Conservation (phyloP, 495 filamentous ascomycete genomes). For the Penicillium bialowiezense region DNA sequence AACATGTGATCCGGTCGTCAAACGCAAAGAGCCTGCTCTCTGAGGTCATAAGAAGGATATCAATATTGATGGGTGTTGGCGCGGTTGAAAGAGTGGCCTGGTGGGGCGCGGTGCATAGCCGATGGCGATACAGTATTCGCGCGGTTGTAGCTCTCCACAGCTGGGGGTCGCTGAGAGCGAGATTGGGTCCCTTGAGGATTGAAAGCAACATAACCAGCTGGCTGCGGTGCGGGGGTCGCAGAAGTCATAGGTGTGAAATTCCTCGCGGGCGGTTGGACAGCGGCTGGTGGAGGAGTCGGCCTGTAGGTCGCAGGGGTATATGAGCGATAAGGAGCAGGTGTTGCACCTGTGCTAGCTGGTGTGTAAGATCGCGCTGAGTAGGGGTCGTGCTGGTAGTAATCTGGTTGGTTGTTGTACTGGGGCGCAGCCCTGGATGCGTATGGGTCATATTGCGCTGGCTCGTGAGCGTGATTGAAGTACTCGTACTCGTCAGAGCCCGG, state of each 20-base stretch:
- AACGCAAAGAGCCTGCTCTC: constrained; percentile 22
- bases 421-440: background rate
- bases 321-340: constrained; percentile 12
- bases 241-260: constrained; percentile 15
- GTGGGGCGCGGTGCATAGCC: constrained; percentile 22
- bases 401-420: constrained; percentile 2
- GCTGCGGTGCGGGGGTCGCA: constrained; percentile 3
- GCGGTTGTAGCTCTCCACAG: constrained; percentile 16
- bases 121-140: constrained; percentile 24
- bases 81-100: constrained; percentile 23
- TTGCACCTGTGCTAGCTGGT: constrained; percentile 13
- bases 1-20: constrained; percentile 18
- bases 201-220: constrained; percentile 17
- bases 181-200: constrained; percentile 18
- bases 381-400: constrained; percentile 9
- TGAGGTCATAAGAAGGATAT: constrained; percentile 15
- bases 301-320: constrained; percentile 23
- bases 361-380: constrained; percentile 16
- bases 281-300: constrained; percentile 13
- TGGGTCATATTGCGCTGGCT: constrained; percentile 6
- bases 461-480: constrained; percentile 4
- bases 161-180: constrained; percentile 5
- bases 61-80: constrained; percentile 25
- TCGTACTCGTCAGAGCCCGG: constrained; percentile 1
- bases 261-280: constrained; percentile 8